phyloP scores from a whole-genome alignment of 805 yeast species.

The Pichia cabralensis region DNA sequence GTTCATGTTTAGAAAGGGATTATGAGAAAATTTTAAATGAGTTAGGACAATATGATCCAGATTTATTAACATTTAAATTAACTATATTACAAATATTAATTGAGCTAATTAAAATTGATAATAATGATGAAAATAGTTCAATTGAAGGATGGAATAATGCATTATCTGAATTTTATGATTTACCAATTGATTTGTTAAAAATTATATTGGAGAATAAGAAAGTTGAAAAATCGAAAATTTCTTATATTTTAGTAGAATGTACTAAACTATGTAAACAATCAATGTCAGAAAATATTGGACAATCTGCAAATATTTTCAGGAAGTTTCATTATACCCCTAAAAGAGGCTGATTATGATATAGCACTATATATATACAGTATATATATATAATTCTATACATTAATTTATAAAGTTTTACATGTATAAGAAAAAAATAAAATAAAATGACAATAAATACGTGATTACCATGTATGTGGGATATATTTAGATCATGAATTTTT shows the following conservation, averaged over 20 bases:
- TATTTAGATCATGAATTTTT: no score
- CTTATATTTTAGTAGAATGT: slow-evolving; percentile 20
- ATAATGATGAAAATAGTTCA: slow-evolving; percentile 37
- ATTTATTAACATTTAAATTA: slow-evolving; percentile 15
- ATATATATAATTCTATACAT: neutral
- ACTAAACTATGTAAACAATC: slow-evolving; percentile 7
- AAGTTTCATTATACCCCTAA: slow-evolving; percentile 9
- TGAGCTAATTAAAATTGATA: slow-evolving; percentile 43
- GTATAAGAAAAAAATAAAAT: neutral
- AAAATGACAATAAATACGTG: no score
- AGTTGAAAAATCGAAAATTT: slow-evolving; percentile 7
- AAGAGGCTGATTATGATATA: neutral
- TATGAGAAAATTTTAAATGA: slow-evolving; percentile 44
- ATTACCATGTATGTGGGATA: no score
- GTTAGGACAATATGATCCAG: slow-evolving; percentile 35
- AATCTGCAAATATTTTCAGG: slow-evolving; percentile 3
- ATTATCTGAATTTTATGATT: slow-evolving; percentile 60
- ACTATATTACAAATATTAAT: slow-evolving; percentile 56
- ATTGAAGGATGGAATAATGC: slow-evolving; percentile 34
- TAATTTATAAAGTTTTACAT: no score
- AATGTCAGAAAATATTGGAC: slow-evolving; percentile 2
- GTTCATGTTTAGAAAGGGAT: slow-evolving; percentile 50
- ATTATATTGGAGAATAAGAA: slow-evolving; percentile 45
- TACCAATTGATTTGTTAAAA: slow-evolving; percentile 61
- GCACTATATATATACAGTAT: neutral